These are phyloP conservation scores for Cystobasidium slooffiae DNA, from an alignment of 1,284 basidiomycete species.

Conservation along the genomic window DNA sequence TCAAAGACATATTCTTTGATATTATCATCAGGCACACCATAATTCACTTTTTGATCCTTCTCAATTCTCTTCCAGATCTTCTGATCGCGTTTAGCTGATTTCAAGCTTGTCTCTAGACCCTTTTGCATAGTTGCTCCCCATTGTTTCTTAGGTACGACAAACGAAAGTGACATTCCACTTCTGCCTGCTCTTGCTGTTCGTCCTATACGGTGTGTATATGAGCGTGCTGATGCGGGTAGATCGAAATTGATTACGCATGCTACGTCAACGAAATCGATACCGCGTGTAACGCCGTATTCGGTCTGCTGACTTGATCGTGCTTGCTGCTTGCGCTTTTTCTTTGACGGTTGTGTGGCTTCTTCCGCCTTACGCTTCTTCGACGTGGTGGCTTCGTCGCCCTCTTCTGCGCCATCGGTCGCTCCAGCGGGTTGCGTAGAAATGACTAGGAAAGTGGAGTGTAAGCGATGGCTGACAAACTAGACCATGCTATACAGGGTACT, in stretches of 20 bases:
- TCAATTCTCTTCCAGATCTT: constrained; percentile 76
- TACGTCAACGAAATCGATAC: constrained; percentile 96
- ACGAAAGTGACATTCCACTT: constrained; percentile 89
- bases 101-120: constrained; percentile 64
- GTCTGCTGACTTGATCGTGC: constrained; percentile 55
- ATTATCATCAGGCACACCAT: constrained; percentile 13
- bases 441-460: constrained; percentile 26
- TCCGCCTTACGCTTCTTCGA: constrained; percentile 52
- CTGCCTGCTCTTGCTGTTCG: constrained; percentile 81
- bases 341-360: neutral
- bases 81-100: constrained; percentile 76
- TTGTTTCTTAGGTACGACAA: constrained; percentile 75
- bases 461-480: neutral
- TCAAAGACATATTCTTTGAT: constrained; percentile 93
- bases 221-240: constrained; percentile 81
- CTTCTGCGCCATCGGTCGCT: constrained; percentile 16
- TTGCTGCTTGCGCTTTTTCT: constrained; percentile 28
- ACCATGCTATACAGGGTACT: neutral
- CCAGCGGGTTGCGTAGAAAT: constrained; percentile 51
- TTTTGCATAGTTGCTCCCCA: constrained; percentile 73
- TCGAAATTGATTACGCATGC: constrained; percentile 99
- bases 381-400: constrained; percentile 26
- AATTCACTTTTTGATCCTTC: constrained; percentile 67
- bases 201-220: constrained; percentile 95
- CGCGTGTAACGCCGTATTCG: constrained; percentile 93